These are phyloP conservation scores for Candida bentonensis DNA, from an alignment of 805 yeast species.

Conservation along the genomic window DNA sequence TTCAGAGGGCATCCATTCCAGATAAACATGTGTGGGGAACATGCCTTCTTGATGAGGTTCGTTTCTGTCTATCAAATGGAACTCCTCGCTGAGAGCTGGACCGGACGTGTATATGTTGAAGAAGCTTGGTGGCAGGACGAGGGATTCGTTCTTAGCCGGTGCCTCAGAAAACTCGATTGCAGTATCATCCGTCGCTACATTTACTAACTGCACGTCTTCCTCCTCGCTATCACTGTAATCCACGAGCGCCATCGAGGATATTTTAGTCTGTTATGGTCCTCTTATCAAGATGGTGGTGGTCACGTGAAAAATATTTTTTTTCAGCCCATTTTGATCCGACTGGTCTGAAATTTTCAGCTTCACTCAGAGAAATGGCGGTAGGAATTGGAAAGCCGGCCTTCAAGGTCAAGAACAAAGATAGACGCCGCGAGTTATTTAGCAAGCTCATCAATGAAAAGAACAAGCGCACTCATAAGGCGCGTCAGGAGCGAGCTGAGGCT, in stretches of 20 bases:
- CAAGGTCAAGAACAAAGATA: slow-evolving; percentile 59
- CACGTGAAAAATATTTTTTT: too few species aligned
- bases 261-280: too few species aligned
- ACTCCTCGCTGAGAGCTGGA: not conserved
- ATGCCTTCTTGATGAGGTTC: not conserved
- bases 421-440: slow-evolving; percentile 66
- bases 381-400: too few species aligned
- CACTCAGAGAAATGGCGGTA: too few species aligned
- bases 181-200: too few species aligned
- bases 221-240: slow-evolving; percentile 1
- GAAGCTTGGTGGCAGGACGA: not conserved
- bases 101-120: not conserved
- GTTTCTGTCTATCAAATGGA: not conserved
- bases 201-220: not conserved
- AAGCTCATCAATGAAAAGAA: slow-evolving; percentile 60
- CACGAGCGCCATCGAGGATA: slow-evolving; percentile 10
- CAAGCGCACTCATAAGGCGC: slow-evolving; percentile 59
- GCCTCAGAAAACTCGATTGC: too few species aligned
- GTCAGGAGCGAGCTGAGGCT: slow-evolving; percentile 76
- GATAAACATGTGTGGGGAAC: not conserved
- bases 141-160: not conserved
- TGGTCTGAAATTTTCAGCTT: too few species aligned
- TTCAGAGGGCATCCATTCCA: not conserved
- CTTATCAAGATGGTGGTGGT: too few species aligned
- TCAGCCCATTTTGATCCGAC: too few species aligned